Evolutionary conservation across 2,329 filamentous ascomycete species (phyloP), one percentile per base, ranked within the genome.

Genomic region (Fonsecaea multimorphosa): DNA sequence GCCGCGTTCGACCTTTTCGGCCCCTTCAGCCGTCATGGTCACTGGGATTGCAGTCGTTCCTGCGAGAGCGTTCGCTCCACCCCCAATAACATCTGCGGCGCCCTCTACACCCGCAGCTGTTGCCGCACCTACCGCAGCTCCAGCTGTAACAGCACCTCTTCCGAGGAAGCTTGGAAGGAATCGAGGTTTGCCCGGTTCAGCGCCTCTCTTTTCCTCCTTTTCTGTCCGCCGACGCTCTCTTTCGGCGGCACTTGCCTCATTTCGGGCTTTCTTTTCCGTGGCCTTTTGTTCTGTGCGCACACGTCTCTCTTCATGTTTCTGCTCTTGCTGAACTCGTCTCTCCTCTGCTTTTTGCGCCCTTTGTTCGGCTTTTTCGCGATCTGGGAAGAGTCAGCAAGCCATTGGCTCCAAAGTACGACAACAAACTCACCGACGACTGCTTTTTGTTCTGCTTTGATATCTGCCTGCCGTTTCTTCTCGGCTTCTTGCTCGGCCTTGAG

Each of bases 401-500:
- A 24, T 49, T 11, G 12, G 3, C 27, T 62, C 24, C n/a, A 56
- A n/a, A 34, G 29, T 19, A 44, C 22, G 5, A 24, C 27, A 11
- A n/a, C 29, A 34, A 38, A 67, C 69, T 73, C 72, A 77, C 78
- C 77, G 81, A 85, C 72, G 80, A 78, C 71, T 74, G 77, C 74
- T 46, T 74, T 80, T 74, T 71, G 71, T 56, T 76, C 75, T 14
- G 72, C 76, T 52, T 73, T 76, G 44, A 77, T 72, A 36, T 79
- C 76, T 8, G 75, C 74, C 55, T 80, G 78, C 40, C 78, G 76
- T 61, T 76, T 70, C 51, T 76, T 78, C 54, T 80, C 76, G 16
- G 77, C 71, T 12, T 74, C 82, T 56, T 85, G 84, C 57, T 87
- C 83, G 60, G 88, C 84, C 74, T 89, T 84, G 72, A 85, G 84